Conservation (phyloP, 2,329 filamentous ascomycete species). For the Fonsecaea multimorphosa region DNA sequence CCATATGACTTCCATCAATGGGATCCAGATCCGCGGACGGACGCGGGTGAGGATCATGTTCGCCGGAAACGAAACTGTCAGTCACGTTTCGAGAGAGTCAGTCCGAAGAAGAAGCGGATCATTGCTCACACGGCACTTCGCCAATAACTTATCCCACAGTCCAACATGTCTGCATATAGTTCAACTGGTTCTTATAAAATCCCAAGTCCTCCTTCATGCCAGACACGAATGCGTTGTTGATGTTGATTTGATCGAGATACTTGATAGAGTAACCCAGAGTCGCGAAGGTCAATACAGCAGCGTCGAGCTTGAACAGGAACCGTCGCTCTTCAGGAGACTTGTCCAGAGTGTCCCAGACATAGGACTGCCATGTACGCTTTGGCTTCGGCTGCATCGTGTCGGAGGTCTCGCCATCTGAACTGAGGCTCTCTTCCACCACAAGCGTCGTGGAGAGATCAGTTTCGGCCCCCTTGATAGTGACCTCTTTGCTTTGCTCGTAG, state of each 20-base stretch:
- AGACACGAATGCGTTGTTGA: conserved; percentile 60
- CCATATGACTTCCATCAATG: conserved; percentile 53
- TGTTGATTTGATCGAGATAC: conserved; percentile 54
- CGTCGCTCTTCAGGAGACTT: conserved; percentile 57
- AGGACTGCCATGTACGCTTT: conserved; percentile 55
- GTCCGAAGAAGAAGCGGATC: neutral
- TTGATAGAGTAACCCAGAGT: conserved; percentile 62
- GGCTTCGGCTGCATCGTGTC: conserved; percentile 39
- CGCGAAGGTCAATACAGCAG: conserved; percentile 63
- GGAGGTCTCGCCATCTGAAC: conserved; percentile 13
- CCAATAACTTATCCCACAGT: conserved; percentile 66
- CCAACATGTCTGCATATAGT: conserved; percentile 66
- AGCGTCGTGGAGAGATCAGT: conserved; percentile 6
- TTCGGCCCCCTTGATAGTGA: conserved; percentile 21
- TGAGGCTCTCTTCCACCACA: conserved; percentile 4
- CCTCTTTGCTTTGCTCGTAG: conserved; percentile 19
- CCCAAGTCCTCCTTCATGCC: conserved; percentile 60
- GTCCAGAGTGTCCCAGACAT: conserved; percentile 61
- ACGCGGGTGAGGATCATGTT: conserved; percentile 58
- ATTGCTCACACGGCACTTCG: conserved; percentile 45
- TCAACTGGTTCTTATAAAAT: conserved; percentile 61
- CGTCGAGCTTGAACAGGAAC: conserved; percentile 62
- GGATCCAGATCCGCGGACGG: conserved; percentile 27
- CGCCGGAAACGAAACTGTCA: conserved; percentile 45
- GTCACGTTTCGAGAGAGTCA: neutral